Percentiles rank a stretch among this genome's conserved stretches.
Conservation (phyloP, 2,329 filamentous ascomycete genomes). For the Microsporum canis region DNA sequence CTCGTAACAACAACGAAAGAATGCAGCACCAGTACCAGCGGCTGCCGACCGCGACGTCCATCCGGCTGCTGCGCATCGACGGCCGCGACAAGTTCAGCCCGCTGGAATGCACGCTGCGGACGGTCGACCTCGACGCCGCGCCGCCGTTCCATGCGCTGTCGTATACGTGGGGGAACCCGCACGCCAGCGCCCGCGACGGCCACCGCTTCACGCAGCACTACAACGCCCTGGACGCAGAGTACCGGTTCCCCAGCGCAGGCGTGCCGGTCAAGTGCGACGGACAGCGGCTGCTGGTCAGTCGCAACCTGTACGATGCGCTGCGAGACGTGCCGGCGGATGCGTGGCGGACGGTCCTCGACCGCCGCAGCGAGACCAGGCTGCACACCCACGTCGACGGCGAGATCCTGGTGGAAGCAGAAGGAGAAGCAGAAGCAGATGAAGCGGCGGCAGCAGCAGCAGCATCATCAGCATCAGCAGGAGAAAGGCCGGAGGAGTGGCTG, state of each 20-base stretch:
- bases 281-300: constrained; percentile 4
- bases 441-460: no score
- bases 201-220: constrained; percentile 4
- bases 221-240: constrained; percentile 4
- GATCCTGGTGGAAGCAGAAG: not conserved
- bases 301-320: constrained; percentile 9
- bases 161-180: constrained; percentile 12
- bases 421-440: not conserved
- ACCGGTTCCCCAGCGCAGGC: not conserved
- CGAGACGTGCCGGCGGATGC: constrained; percentile 6
- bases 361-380: not conserved
- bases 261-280: constrained; percentile 7
- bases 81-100: not conserved
- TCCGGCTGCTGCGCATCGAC: constrained; percentile 9
- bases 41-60: constrained; percentile 6
- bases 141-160: constrained; percentile 11
- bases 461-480: not conserved
- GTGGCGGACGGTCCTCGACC: constrained; percentile 6
- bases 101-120: constrained; percentile 7
- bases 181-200: not conserved
- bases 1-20: no score
- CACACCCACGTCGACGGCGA: not conserved
- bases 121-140: constrained; percentile 3
- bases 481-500: constrained; percentile 1
- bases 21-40: constrained; percentile 1